Conservation (phyloP, 148 eudicot species). For the Dysphania ambrosioides region DNA sequence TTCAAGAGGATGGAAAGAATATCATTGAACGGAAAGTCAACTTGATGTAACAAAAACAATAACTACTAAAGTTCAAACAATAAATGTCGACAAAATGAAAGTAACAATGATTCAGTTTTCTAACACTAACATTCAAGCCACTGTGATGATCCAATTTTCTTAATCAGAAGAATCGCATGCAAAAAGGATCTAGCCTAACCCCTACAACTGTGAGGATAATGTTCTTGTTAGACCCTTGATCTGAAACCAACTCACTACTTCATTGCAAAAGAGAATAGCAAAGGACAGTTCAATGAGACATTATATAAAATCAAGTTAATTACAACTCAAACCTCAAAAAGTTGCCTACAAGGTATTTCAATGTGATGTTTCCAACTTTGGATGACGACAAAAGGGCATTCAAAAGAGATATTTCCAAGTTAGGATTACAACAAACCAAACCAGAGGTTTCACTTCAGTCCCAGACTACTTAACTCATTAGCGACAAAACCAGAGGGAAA, state of each 20-base stretch:
- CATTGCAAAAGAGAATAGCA: neutral
- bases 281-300: neutral
- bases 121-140: neutral
- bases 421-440: neutral
- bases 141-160: neutral
- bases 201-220: too few species aligned
- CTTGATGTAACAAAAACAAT: neutral
- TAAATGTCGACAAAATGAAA: conserved; percentile 9
- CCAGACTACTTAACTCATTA: neutral
- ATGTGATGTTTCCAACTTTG: neutral
- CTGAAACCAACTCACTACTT: too few species aligned
- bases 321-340: neutral
- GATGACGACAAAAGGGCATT: neutral
- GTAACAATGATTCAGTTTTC: neutral
- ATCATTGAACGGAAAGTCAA: neutral
- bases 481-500: too few species aligned
- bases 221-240: too few species aligned
- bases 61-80: neutral
- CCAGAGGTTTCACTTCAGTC: neutral
- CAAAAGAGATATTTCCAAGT: neutral
- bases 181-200: too few species aligned
- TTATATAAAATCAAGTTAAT: neutral
- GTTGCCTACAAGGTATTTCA: neutral
- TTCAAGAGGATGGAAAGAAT: neutral
- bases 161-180: neutral